phyloP scores from a whole-genome alignment of 768 basidiomycete species.

The Lactarius sanguifluus region DNA sequence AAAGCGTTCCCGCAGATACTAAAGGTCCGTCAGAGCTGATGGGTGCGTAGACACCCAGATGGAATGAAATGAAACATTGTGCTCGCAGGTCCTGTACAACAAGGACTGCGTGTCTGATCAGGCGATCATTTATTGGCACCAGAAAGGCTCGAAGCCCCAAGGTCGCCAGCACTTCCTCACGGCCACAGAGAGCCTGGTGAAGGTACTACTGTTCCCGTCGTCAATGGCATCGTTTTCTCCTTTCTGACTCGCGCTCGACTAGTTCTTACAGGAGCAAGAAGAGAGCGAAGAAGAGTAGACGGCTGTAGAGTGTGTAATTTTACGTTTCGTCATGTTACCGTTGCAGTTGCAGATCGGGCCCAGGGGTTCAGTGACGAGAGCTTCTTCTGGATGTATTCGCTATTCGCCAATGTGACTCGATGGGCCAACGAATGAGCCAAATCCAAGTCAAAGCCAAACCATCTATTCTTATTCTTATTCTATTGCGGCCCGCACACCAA shows the following conservation, averaged over 20 bases:
- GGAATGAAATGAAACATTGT: not conserved
- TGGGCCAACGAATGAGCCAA: not conserved
- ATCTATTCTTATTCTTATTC: not conserved
- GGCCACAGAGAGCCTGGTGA: slow-evolving; percentile 82
- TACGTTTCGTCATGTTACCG: slow-evolving; percentile 10
- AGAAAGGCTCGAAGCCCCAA: slow-evolving; percentile 95
- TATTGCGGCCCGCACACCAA: not conserved
- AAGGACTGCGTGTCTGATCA: slow-evolving; percentile 94
- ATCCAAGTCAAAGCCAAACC: not conserved
- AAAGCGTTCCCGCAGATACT: slow-evolving; percentile 94
- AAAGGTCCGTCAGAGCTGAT: slow-evolving; percentile 51
- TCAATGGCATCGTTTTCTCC: not conserved
- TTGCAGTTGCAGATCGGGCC: slow-evolving; percentile 11
- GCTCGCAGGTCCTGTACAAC: slow-evolving; percentile 82
- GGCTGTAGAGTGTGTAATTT: slow-evolving; percentile 10
- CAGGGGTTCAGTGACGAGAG: not conserved
- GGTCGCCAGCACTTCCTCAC: slow-evolving; percentile 95
- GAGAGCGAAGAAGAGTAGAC: slow-evolving; percentile 72
- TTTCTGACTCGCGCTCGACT: slow-evolving; percentile 12
- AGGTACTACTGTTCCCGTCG: slow-evolving; percentile 51
- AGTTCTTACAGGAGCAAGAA: slow-evolving; percentile 93
- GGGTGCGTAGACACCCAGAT: not conserved
- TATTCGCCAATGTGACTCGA: not conserved
- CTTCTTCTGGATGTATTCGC: slow-evolving; percentile 11
- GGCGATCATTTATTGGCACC: slow-evolving; percentile 97